These are phyloP conservation scores for Atkinsonella hypoxylon DNA, from an alignment of 2,329 filamentous ascomycete species.

Conservation along the genomic window DNA sequence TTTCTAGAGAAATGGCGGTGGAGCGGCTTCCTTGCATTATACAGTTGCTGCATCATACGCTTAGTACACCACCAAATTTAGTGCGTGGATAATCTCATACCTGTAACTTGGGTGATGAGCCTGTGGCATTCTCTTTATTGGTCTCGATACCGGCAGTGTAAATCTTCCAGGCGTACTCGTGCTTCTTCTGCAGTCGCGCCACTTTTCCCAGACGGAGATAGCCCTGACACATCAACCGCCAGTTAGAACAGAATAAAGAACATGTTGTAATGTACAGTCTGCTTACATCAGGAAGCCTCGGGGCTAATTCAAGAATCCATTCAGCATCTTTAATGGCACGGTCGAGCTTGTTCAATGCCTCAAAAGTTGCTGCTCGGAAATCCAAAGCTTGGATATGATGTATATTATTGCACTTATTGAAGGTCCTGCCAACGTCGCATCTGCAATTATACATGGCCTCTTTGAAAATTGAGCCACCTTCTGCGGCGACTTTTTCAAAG, in stretches of 20 bases:
- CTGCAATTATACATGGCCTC: conserved; percentile 29
- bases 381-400: conserved; percentile 29
- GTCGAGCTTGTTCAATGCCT: conserved; percentile 24
- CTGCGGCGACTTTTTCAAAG: conserved; percentile 21
- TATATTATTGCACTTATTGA: conserved; percentile 26
- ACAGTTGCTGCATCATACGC: conserved; percentile 18
- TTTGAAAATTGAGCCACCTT: conserved; percentile 26
- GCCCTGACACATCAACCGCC: conserved; percentile 17
- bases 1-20: conserved; percentile 20
- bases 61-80: not conserved
- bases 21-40: conserved; percentile 21
- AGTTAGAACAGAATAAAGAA: not conserved
- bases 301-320: conserved; percentile 31
- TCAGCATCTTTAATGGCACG: conserved; percentile 28
- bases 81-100: conserved; percentile 11
- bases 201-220: conserved; percentile 31
- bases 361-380: conserved; percentile 28
- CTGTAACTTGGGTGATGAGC: conserved; percentile 21
- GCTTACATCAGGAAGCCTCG: conserved; percentile 26
- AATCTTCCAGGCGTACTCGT: conserved; percentile 27
- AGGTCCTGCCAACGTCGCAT: conserved; percentile 24
- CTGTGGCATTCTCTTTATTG: conserved; percentile 14
- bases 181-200: conserved; percentile 23
- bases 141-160: conserved; percentile 27
- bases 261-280: not conserved